Conservation (phyloP, 306 rosid species). For the Cicer bijugum region DNA sequence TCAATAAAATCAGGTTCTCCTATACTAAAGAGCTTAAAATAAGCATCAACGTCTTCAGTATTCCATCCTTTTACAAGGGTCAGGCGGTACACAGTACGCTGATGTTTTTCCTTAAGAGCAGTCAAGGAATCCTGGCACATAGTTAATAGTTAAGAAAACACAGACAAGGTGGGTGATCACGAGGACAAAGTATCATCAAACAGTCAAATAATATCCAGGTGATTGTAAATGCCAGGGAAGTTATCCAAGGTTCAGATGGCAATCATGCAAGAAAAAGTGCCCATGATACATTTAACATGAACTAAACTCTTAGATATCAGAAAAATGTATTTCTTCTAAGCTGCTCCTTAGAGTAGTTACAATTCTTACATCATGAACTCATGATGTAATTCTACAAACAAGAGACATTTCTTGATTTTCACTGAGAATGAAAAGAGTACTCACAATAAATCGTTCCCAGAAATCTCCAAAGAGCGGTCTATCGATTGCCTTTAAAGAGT, state of each 20-base stretch:
- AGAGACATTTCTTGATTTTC: constrained; percentile 17
- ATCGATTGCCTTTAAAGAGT: constrained; percentile 93
- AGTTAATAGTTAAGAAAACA: constrained; percentile 35
- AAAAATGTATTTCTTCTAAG: constrained; percentile 2
- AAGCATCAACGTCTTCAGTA: constrained; percentile 85
- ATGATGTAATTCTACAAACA: constrained; percentile 22
- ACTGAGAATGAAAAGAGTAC: constrained; percentile 41
- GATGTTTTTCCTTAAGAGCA: constrained; percentile 81
- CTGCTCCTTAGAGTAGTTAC: constrained; percentile 15
- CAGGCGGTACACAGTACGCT: constrained; percentile 95
- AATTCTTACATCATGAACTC: constrained; percentile 5
- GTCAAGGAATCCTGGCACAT: constrained; percentile 80
- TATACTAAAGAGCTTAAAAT: constrained; percentile 72
- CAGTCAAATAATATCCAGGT: constrained; percentile 15
- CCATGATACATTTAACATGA: constrained; percentile 1
- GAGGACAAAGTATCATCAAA: constrained; percentile 29
- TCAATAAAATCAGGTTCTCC: constrained; percentile 96
- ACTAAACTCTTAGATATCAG: constrained; percentile 11
- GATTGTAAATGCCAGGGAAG: constrained; percentile 22
- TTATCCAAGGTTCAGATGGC: constrained; percentile 28
- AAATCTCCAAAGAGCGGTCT: constrained; percentile 98
- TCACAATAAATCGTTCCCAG: constrained; percentile 95
- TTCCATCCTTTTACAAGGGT: constrained; percentile 99
- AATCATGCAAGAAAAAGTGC: constrained; percentile 12
- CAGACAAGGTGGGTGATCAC: constrained; percentile 29